Evolutionary conservation across 495 filamentous ascomycete genomes (phyloP).

Genomic region (Pseudoneurospora amorphoporcata): DNA sequence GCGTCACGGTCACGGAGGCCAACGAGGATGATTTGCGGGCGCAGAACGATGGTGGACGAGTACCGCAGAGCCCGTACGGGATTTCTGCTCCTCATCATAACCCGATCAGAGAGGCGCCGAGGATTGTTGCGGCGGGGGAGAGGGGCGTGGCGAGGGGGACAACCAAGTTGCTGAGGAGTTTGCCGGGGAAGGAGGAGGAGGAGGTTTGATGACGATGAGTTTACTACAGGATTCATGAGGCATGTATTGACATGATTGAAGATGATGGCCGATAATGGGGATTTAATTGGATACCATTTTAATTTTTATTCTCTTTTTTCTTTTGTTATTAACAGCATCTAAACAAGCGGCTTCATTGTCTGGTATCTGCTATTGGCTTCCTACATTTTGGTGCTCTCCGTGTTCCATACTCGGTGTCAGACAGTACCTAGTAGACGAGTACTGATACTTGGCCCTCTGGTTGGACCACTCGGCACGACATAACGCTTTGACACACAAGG

Average conservation of each 20-base stretch:
- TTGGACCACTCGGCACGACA: neutral
- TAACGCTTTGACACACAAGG: neutral
- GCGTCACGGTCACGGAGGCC: slow-evolving; percentile 12
- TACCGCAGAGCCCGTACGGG: neutral
- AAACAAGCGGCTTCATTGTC: neutral
- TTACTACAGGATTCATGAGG: neutral
- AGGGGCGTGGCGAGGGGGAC: neutral
- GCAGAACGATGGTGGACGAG: neutral
- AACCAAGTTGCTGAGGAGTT: neutral
- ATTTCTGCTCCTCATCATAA: neutral
- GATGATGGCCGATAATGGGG: neutral
- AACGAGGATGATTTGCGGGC: neutral
- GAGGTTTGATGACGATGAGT: neutral
- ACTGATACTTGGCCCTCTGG: neutral
- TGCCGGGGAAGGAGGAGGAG: neutral
- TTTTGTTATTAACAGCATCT: neutral
- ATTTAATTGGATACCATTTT: neutral
- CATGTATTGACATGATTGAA: neutral
- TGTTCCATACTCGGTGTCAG: neutral
- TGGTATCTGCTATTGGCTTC: too few relatives aligned
- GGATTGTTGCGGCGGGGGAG: neutral
- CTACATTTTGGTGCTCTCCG: too few relatives aligned
- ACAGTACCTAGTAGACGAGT: neutral
- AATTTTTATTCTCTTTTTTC: neutral
- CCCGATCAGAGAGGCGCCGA: neutral